Base-by-base conservation (phyloP, 768 basidiomycete genomes). In the Kwoniella shandongensis region DNA sequence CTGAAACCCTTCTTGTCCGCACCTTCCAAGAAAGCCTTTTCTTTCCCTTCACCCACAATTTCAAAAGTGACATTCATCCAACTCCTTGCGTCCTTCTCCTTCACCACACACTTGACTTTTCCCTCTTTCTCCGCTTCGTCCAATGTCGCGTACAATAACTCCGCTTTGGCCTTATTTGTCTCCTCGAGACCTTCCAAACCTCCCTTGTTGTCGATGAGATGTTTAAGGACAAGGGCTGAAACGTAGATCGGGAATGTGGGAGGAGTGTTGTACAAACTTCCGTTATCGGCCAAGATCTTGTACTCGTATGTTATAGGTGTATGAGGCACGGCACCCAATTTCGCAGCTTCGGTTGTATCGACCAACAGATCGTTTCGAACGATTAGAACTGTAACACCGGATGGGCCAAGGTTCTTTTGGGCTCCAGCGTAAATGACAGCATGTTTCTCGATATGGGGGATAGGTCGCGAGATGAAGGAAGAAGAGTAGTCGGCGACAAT, bases 1-100 rank as follows among this genome's bases (percentile, higher is more conserved):
- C 85, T 86, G 83, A 98, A 85, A 0, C 88, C 89, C 55, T 76
- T 79, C 65, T 79, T 80, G 70, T 91, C 87, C 0, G 93, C 93
- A 10, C 88, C 90, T 18, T 82, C 80, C 63, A 98, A 73, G 75
- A 97, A 98, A 66, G 79, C 77, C 67, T 83, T 83, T 75, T 96
- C 80, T 18, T 80, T 81, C 1, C 82, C 87, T n/a, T 88, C 86
- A 0, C 69, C 73, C 12, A 84, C 62, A 12, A 93, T 79, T 51
- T 84, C 83, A 77, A 97, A 98, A 0, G 90, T 88, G 15, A 90
- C 81, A 74, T 99, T 99, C 94, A 98, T 98, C 85, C 88, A 88
- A 77, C 93, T 97, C 58, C 87, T 83, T 45, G 86, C 84, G 4
- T 84, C 87, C 55, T 82, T 81, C 69, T 83, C 80, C 18, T 70